Conservation (phyloP, 2,329 filamentous ascomycete species). For the Colletotrichum somersetense region DNA sequence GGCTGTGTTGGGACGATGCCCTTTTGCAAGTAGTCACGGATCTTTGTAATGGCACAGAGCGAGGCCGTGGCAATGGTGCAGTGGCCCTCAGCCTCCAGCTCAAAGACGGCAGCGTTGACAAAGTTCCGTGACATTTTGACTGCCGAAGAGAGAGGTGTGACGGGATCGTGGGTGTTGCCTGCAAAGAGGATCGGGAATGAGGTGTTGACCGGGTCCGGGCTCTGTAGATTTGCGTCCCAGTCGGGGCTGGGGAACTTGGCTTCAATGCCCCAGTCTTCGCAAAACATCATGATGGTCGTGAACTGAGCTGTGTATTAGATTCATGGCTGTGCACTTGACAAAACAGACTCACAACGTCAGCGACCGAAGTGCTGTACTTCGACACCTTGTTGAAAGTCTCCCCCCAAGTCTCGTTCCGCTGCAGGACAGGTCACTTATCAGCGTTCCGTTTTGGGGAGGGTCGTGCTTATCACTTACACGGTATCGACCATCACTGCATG, state of each 20-base stretch:
- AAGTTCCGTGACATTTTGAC: conserved; percentile 56
- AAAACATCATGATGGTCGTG: conserved; percentile 51
- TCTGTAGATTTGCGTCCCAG: conserved; percentile 48
- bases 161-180: conserved; percentile 69
- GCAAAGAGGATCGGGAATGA: conserved; percentile 69
- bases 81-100: conserved; percentile 53
- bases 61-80: conserved; percentile 52
- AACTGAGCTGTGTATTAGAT: conserved; percentile 44
- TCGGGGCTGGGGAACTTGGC: conserved; percentile 48
- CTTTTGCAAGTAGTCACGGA: conserved; percentile 52
- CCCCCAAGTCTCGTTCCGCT: conserved; percentile 51
- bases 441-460: neutral
- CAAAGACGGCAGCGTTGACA: conserved; percentile 52
- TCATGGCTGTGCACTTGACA: neutral
- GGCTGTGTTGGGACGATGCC: conserved; percentile 51
- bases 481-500: conserved; percentile 51
- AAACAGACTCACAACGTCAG: conserved; percentile 50
- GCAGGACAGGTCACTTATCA: neutral
- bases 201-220: conserved; percentile 49
- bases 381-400: conserved; percentile 49
- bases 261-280: conserved; percentile 53
- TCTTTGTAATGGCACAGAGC: conserved; percentile 51
- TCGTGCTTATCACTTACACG: conserved; percentile 35
- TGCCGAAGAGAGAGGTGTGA: conserved; percentile 66
- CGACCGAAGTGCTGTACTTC: conserved; percentile 49